Base-by-base conservation (phyloP, 1,284 basidiomycete species). In the Cutaneotrichosporon sp. region DNA sequence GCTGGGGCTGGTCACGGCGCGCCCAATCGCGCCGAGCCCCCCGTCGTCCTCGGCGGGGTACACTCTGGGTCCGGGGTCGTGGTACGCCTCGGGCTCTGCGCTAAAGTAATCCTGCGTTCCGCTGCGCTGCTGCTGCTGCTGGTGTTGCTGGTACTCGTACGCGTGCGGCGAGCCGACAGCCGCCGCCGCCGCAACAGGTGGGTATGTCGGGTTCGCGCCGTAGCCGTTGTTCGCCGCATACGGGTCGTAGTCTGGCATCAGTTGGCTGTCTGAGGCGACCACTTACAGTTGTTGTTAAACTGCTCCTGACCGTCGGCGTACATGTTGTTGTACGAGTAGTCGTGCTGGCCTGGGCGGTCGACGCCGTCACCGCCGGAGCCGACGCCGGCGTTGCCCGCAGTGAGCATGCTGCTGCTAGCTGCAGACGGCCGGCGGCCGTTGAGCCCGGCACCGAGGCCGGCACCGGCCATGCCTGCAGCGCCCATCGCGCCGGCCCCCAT, bases 1-100 rank as follows among this genome's bases (percentile, higher is more conserved):
- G 18, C 49, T 51, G n/a, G 54, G 57, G 4, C 57, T 45, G 3
- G 64, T 63, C 8, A 59, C 66, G 4, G 65, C 65, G 47, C 62
- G 61, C 3, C 69, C 69, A 18, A 69, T 69, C 2, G 62, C 67
- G 17, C 64, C 69, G 18, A 65, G 54, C 9, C 61, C 68, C 47
- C 67, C 69, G 26, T 65, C 66, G 35, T 68, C 63, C 21, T 30
- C 46, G 44, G 46, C 35, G n/a, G 34, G 35, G 38, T 53, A 40
- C 4, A 58, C 52, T 17, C 44, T 34, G 9, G 53, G 55, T 20
- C 53, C 46, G 4, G 53, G 55, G 49, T 51, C 52, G 36, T 46
- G 26, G 46, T 54, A 47, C 17, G 42, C 22, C 18, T 22, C 38
- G 18, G 39, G 49, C 30, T 38, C 43, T 21, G 30, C 44, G 37